Evolutionary conservation across 371 early-diverging fungal species (phyloP).

Genomic region (Mortierella sp.): DNA sequence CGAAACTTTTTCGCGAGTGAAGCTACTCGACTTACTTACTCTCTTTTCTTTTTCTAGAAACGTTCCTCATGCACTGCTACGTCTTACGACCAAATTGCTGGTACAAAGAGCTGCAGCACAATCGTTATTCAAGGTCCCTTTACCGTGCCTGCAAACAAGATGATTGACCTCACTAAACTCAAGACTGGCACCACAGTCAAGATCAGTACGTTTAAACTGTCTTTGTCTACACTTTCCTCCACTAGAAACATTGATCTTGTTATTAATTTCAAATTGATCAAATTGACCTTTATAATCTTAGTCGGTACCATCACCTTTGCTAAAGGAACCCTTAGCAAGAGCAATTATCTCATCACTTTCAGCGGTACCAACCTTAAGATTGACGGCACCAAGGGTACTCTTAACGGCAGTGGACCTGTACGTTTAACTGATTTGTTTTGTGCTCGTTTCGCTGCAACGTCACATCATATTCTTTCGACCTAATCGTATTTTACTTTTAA

Average conservation of each 20-base stretch:
- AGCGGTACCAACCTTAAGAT: conserved; percentile 37
- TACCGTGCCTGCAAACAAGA: conserved; percentile 46
- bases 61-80: conserved; percentile 20
- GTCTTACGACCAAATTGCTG: conserved; percentile 25
- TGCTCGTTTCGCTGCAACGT: neutral
- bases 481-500: neutral
- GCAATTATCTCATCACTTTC: conserved; percentile 29
- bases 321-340: conserved; percentile 26
- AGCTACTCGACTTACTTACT: neutral
- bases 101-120: conserved; percentile 22
- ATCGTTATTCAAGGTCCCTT: conserved; percentile 47
- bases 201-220: conserved; percentile 21
- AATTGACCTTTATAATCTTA: conserved; percentile 7
- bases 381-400: conserved; percentile 34
- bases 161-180: conserved; percentile 40
- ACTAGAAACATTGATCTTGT: conserved; percentile 3
- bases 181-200: conserved; percentile 40
- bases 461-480: neutral
- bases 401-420: conserved; percentile 48
- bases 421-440: conserved; percentile 7
- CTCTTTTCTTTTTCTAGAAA: conserved; percentile 7
- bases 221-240: neutral
- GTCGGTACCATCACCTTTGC: conserved; percentile 39
- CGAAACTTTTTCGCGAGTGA: neutral
- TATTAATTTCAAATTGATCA: conserved; percentile 2